Evolutionary conservation across 768 basidiomycete genomes (phyloP).

Genomic region (Cystofilobasidium capitatum): DNA sequence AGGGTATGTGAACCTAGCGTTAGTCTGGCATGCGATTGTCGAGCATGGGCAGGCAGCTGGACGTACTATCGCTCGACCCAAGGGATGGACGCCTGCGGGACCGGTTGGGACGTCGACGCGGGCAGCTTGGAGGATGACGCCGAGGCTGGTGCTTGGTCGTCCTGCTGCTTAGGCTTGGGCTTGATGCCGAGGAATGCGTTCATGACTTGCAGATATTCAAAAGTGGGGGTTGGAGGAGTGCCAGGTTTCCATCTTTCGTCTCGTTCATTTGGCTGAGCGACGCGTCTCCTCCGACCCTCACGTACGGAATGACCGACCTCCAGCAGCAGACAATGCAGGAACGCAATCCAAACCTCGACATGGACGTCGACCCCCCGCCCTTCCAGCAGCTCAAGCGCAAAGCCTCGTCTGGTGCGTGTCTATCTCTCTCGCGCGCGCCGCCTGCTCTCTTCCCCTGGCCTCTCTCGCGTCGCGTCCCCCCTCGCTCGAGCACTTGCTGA

Average conservation of each 20-base stretch:
- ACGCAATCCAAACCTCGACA: no score
- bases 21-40: neutral
- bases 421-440: no score
- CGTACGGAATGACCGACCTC: neutral
- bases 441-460: no score
- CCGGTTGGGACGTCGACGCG: neutral
- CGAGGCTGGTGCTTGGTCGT: neutral
- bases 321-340: neutral
- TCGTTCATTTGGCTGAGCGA: conserved; percentile 31
- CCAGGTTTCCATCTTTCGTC: no score
- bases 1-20: neutral
- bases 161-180: neutral
- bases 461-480: neutral
- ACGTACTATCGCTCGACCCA: conserved; percentile 99
- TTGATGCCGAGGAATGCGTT: neutral
- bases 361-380: neutral
- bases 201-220: neutral
- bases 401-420: neutral
- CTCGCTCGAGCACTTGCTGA: neutral
- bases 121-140: neutral
- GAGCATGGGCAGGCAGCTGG: neutral
- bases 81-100: conserved; percentile 35
- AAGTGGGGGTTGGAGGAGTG: no score
- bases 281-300: neutral
- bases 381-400: neutral